Evolutionary conservation across 2,329 filamentous ascomycete species (phyloP), one percentile per base, ranked within the genome.

Genomic region (Monilinia fructicola): DNA sequence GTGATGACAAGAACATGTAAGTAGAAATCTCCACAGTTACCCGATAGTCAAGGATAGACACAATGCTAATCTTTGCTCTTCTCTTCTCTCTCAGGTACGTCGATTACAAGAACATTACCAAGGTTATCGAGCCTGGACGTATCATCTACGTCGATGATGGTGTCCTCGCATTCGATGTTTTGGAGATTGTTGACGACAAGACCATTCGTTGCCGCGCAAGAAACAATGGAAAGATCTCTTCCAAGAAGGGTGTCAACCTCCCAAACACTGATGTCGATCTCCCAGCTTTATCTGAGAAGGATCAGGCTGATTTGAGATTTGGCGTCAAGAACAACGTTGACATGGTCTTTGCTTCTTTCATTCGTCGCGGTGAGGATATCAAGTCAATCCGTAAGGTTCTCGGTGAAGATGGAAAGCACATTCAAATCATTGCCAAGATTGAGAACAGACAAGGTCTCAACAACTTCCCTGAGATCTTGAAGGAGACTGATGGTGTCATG

Each of bases 61-160:
- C 6, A 18, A 40, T 35, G 18, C 53, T 59, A 54, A 65, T 28
- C 55, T 67, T 52, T 67, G 12, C 11, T 26, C 4, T 0, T 31
- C 12, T 11, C 11, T 26, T 3, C 1, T 31, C 12, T 11, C 26
- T 23, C 70, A 94, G 91, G 89, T 97, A 93, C 77, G 90, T 98
- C 77, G 94, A 98, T 84, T 98, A 99, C 86, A 96, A 96, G 89
- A 99, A 99, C 86, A 98, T 99, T 81, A 97, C 94, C 82, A 97
- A 96, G 84, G 95, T 99, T 75, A 98, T 99, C 77, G 81, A 91
- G 78, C 84, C 87, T 68, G 95, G 94, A 77, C 93, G 95, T 76
- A 89, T 90, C 80, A 96, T 99, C 84, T 99, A 96, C 82, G 95
- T 99, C 75, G 95, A 99, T 77, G 95, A 99, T 77, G 95, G 95